These are phyloP conservation scores for Helminthosporium solani DNA, from an alignment of 2,329 filamentous ascomycete genomes.

Conservation along the genomic window DNA sequence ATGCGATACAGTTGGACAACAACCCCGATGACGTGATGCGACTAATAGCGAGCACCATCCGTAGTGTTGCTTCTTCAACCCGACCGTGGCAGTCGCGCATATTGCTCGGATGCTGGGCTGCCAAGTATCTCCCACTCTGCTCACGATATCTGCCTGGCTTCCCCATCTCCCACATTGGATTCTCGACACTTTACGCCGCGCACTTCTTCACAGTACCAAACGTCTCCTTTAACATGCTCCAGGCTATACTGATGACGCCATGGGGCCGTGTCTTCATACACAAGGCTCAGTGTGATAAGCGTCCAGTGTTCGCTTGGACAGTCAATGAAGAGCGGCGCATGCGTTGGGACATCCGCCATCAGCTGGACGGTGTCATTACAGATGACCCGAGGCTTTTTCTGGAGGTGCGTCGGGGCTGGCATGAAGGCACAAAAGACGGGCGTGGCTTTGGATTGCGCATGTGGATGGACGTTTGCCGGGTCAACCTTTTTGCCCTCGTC, in stretches of 20 bases:
- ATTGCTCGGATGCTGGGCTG: slow-evolving; percentile 80
- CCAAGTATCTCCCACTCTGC: slow-evolving; percentile 67
- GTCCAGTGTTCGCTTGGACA: slow-evolving; percentile 78
- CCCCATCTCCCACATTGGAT: slow-evolving; percentile 67
- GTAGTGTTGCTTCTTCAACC: slow-evolving; percentile 48
- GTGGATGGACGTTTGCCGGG: slow-evolving; percentile 33
- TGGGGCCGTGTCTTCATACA: slow-evolving; percentile 66
- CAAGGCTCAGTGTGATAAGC: slow-evolving; percentile 56
- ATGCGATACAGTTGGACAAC: slow-evolving; percentile 62
- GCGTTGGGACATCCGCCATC: slow-evolving; percentile 71
- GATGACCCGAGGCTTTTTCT: slow-evolving; percentile 73
- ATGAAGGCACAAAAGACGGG: slow-evolving; percentile 37
- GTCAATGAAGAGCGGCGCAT: slow-evolving; percentile 78
- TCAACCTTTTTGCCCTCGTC: slow-evolving; percentile 38
- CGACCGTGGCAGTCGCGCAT: slow-evolving; percentile 71
- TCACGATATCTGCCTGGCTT: slow-evolving; percentile 63
- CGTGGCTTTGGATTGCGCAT: slow-evolving; percentile 28
- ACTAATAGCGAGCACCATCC: slow-evolving; percentile 65
- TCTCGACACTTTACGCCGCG: slow-evolving; percentile 66
- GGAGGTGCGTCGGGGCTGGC: slow-evolving; percentile 53
- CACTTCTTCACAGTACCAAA: slow-evolving; percentile 68
- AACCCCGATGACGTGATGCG: slow-evolving; percentile 69
- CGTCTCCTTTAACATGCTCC: slow-evolving; percentile 76
- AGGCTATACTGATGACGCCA: slow-evolving; percentile 66
- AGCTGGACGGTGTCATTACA: slow-evolving; percentile 79